phyloP scores from a whole-genome alignment of 139 green algal genomes.

The Picochlorum sp. region DNA sequence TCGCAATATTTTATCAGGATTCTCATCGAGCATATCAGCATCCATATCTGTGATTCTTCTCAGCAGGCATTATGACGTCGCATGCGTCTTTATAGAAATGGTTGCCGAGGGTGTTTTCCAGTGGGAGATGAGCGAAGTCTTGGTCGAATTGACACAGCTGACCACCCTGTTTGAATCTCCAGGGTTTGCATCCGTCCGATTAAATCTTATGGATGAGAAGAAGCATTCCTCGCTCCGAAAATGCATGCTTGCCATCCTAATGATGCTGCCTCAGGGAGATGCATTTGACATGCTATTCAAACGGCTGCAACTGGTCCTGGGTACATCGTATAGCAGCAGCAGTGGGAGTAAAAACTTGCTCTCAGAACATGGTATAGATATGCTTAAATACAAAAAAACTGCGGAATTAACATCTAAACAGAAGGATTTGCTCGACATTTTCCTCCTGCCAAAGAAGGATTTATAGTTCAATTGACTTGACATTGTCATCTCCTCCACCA shows the following conservation, averaged over 20 bases:
- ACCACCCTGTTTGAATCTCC: conserved; percentile 88
- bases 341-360: no score
- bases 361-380: no score
- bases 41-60: conserved; percentile 81
- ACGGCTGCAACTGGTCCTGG: conserved; percentile 35
- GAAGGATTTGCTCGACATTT: neutral
- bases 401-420: no score
- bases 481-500: neutral
- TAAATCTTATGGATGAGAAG: conserved; percentile 78
- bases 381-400: no score
- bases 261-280: conserved; percentile 88
- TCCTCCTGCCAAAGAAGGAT: neutral
- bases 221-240: conserved; percentile 59
- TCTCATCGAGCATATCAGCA: conserved; percentile 67
- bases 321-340: neutral
- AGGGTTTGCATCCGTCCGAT: conserved; percentile 81
- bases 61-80: conserved; percentile 54
- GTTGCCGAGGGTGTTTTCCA: conserved; percentile 28
- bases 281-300: conserved; percentile 75
- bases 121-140: conserved; percentile 1
- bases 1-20: conserved; percentile 67
- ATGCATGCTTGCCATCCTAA: conserved; percentile 60
- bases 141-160: conserved; percentile 68
- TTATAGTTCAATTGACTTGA: conserved; percentile 11
- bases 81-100: conserved; percentile 40